phyloP scores from a whole-genome alignment of 2,329 filamentous ascomycete genomes.

The Fusarium sp. region DNA sequence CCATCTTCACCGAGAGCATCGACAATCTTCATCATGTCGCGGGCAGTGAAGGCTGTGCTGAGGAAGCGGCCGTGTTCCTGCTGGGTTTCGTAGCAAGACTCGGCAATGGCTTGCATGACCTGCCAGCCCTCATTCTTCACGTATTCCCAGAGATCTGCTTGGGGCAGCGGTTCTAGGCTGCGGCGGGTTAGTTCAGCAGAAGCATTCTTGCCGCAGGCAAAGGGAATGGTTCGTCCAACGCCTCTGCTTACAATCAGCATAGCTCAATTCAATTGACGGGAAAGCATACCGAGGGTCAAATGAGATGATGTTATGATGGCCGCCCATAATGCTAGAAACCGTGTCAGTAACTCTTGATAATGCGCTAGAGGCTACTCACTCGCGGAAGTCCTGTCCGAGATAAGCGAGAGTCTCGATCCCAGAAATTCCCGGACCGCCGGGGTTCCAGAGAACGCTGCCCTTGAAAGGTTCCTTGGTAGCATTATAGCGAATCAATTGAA shows the following conservation, averaged over 20 bases:
- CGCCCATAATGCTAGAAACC: conserved; percentile 8
- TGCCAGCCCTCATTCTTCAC: conserved; percentile 7
- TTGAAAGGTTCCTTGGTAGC: conserved; percentile 43
- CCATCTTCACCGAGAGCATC: conserved; percentile 49
- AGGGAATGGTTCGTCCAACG: conserved; percentile 30
- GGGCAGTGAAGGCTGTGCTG: conserved; percentile 47
- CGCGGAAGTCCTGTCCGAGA: conserved; percentile 15
- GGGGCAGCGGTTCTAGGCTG: not conserved
- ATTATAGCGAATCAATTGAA: conserved; percentile 45
- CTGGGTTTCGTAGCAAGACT: conserved; percentile 39
- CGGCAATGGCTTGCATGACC: not conserved
- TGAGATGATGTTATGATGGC: conserved; percentile 23
- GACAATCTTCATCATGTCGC: conserved; percentile 51
- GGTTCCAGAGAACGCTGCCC: conserved; percentile 51
- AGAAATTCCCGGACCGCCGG: conserved; percentile 46
- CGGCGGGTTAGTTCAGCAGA: conserved; percentile 4
- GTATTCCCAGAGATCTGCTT: conserved; percentile 15
- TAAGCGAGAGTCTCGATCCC: conserved; percentile 22
- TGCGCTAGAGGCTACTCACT: not conserved
- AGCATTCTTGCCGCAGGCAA: not conserved
- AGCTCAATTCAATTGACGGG: fast-evolving
- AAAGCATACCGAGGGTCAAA: conserved; percentile 34
- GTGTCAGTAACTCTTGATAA: not conserved
- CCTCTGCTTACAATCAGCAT: conserved; percentile 1
- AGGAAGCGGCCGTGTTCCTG: conserved; percentile 41